phyloP scores from a whole-genome alignment of 2,329 filamentous ascomycete genomes.

The Corinectria fuckeliana region DNA sequence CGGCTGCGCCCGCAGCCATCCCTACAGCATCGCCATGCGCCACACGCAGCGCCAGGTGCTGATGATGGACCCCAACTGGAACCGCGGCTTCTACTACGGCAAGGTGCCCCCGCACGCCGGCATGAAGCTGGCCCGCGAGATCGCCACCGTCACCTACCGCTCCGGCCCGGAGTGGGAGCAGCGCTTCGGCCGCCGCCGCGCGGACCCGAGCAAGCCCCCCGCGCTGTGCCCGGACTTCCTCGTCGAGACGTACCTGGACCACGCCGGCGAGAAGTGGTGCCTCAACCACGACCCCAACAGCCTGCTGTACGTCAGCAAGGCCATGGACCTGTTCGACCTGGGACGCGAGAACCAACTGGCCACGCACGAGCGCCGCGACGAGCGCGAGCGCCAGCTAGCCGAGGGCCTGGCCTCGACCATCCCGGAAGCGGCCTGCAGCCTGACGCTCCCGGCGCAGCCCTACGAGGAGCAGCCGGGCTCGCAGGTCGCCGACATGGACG shows the following conservation, averaged over 20 bases:
- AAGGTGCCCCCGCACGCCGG: slow-evolving; percentile 88
- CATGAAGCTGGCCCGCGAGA: slow-evolving; percentile 97
- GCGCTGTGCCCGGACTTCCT: slow-evolving; percentile 97
- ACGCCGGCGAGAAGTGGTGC: slow-evolving; percentile 98
- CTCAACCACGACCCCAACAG: slow-evolving; percentile 97
- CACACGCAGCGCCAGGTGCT: slow-evolving; percentile 97
- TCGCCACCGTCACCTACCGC: slow-evolving; percentile 96
- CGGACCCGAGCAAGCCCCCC: slow-evolving; percentile 84
- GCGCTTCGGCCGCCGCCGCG: slow-evolving; percentile 85
- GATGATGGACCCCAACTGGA: slow-evolving; percentile 99
- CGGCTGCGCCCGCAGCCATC: slow-evolving; percentile 92
- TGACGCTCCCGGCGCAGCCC: slow-evolving; percentile 81
- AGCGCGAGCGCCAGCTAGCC: slow-evolving; percentile 65
- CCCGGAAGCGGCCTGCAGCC: slow-evolving; percentile 62
- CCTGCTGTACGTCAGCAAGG: slow-evolving; percentile 94
- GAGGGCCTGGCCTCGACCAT: slow-evolving; percentile 59
- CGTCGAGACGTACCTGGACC: slow-evolving; percentile 97
- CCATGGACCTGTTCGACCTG: slow-evolving; percentile 97
- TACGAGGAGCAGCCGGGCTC: slow-evolving; percentile 81
- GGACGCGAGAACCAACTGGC: slow-evolving; percentile 73
- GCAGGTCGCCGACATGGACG: slow-evolving; percentile 40
- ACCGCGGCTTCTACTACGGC: slow-evolving; percentile 91
- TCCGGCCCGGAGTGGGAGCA: slow-evolving; percentile 98
- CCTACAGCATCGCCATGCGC: slow-evolving; percentile 98
- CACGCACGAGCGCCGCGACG: slow-evolving; percentile 66